These are phyloP conservation scores for Nothophaeocryptopus gaeumannii DNA, from an alignment of 2,329 filamentous ascomycete species.

Conservation along the genomic window DNA sequence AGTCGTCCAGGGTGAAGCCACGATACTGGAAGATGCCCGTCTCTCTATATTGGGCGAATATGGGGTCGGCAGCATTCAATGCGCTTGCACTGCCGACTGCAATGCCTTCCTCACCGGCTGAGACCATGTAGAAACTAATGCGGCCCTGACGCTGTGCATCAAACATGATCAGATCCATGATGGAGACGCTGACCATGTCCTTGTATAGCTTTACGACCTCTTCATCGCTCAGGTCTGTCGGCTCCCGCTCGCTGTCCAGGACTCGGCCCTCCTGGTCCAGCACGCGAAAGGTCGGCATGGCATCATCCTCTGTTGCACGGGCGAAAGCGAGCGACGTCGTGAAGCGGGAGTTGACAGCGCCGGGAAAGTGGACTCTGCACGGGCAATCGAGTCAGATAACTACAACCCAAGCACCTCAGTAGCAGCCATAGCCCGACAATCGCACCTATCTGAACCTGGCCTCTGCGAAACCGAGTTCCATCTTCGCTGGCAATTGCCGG, in stretches of 20 bases:
- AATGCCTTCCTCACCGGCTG: conserved; percentile 90
- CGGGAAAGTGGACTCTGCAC: conserved; percentile 70
- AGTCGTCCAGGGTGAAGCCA: conserved; percentile 80
- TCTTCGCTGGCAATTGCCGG: conserved; percentile 35
- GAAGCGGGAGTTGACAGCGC: conserved; percentile 93
- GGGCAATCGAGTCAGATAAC: conserved; percentile 4
- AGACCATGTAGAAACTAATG: conserved; percentile 94
- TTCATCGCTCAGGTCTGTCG: conserved; percentile 62
- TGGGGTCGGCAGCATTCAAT: conserved; percentile 76
- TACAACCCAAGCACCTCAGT: too few species aligned
- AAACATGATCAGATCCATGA: conserved; percentile 98
- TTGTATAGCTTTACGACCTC: conserved; percentile 62
- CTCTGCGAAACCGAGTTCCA: conserved; percentile 58
- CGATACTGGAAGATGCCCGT: conserved; percentile 86
- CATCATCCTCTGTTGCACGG: conserved; percentile 65
- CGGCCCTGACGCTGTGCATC: conserved; percentile 95
- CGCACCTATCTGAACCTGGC: conserved; percentile 59
- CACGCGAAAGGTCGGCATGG: conserved; percentile 86
- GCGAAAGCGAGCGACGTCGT: conserved; percentile 76
- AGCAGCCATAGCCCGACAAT: too few species aligned
- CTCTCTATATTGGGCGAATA: conserved; percentile 94
- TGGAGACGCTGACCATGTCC: conserved; percentile 66
- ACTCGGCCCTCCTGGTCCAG: conserved; percentile 85
- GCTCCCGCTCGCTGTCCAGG: conserved; percentile 68
- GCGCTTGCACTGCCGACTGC: conserved; percentile 85